phyloP scores from a whole-genome alignment of 495 filamentous ascomycete genomes.

The Lasiosphaeria miniovina region DNA sequence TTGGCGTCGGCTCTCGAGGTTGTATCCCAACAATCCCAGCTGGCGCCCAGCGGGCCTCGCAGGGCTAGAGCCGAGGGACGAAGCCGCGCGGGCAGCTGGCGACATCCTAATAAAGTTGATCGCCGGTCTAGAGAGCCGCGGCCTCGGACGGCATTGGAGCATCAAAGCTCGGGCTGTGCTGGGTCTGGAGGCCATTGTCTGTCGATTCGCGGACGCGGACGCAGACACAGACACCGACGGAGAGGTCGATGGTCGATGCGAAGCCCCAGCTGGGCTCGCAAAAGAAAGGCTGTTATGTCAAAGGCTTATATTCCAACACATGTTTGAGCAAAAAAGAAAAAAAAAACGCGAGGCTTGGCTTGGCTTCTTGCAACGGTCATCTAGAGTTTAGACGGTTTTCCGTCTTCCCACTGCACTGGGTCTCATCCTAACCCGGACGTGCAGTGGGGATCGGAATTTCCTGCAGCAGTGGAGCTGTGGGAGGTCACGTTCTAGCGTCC shows the following conservation, averaged over 20 bases:
- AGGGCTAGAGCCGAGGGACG: slow-evolving; percentile 4
- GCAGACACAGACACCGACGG: not conserved
- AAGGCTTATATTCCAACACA: slow-evolving; percentile 2
- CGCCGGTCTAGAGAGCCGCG: not conserved
- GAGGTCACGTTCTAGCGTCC: too few relatives aligned
- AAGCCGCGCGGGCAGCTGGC: not conserved
- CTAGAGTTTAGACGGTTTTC: not conserved
- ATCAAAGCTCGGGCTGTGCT: slow-evolving; percentile 12
- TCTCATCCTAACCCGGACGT: too few relatives aligned
- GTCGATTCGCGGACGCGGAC: not conserved
- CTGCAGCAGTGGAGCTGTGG: too few relatives aligned
- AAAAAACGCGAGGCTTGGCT: not conserved
- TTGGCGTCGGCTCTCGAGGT: not conserved
- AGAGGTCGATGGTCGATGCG: slow-evolving; percentile 1
- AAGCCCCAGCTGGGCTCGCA: slow-evolving; percentile 10
- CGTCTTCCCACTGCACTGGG: too few relatives aligned
- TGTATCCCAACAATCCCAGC: too few relatives aligned
- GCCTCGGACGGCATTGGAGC: slow-evolving; percentile 15
- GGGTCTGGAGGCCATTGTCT: slow-evolving; percentile 6
- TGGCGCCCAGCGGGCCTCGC: not conserved
- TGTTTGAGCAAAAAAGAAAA: not conserved
- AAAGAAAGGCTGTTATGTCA: slow-evolving; percentile 1
- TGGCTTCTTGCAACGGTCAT: not conserved
- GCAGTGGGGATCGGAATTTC: too few relatives aligned
- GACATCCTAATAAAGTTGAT: not conserved